Base-by-base conservation (phyloP, 2,329 filamentous ascomycete genomes). In the Phaeophleospora eucalypticola region DNA sequence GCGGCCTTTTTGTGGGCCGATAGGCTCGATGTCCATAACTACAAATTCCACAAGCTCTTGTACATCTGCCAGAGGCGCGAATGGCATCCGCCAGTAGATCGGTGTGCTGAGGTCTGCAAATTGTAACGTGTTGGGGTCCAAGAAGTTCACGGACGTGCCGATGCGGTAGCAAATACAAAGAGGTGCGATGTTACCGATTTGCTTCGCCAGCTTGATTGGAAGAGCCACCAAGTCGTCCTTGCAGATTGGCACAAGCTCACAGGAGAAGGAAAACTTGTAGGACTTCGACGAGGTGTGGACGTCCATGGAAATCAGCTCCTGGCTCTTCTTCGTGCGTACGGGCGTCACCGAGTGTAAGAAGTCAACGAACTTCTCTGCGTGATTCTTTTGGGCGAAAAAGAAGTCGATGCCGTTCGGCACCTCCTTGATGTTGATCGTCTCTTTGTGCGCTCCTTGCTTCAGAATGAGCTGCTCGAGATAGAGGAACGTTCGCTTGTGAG, bases 381-480 rank as follows among this genome's bases (percentile, higher is more conserved):
- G 87, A 63, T 96, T 98, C 61, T 88, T 79, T 48, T 86, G 83
- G 0, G 88, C 80, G 64, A 93, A 98, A 77, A 84, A 98, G 68
- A 98, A 98, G 67, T 98, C 93, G 49, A 98, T 83, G 1, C 93
- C 93, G 60, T 96, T 89, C 70, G 90, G 90, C 20, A 88, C 87
- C 71, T 98, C 93, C 67, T 94, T 96, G 72, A 98, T 98, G 68
- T 97, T 98, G 70, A 96, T 90, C 1, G 91, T 93, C 58, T 98
- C 90, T 56, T 82, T 81, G 68, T 95, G 90, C 3, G 91, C 93
- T 46, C 81, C 81, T 67, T 97, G 89, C 75, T 96, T 97, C 59
- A 98, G 76, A 59, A 98, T 95, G 46, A 97, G 78, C 75, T 98
- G 91, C 70, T 97, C 93, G 29, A 97, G 82, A 65, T 80, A 87